Conservation (phyloP, 1,139 yeast genomes). For the Tardiomyces depauwii region DNA sequence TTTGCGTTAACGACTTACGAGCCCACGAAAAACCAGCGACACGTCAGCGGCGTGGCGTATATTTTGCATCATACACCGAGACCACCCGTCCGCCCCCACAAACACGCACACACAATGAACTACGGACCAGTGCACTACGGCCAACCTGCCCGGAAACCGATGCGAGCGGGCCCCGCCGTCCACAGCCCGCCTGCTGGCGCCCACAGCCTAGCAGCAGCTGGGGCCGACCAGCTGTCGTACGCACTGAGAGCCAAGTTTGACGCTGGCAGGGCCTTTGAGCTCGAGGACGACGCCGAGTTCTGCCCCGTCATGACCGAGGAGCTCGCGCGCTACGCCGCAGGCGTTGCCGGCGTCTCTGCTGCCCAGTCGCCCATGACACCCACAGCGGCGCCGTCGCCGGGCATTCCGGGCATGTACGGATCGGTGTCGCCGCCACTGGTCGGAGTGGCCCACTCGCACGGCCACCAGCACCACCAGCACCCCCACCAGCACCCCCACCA, state of each 20-base stretch:
- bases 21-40: no score
- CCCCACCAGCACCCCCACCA: background rate
- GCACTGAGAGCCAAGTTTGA: background rate
- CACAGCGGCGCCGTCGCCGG: background rate
- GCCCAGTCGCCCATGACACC: background rate
- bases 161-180: background rate
- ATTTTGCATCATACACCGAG: no score
- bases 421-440: background rate
- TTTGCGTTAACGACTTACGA: no score
- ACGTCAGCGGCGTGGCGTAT: no score
- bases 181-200: background rate
- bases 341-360: background rate
- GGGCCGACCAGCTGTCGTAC: background rate
- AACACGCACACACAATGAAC: background rate
- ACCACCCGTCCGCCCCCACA: no score
- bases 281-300: slow-evolving; percentile 1
- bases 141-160: background rate
- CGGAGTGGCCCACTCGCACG: background rate
- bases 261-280: background rate
- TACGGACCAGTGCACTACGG: background rate
- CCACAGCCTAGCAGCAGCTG: background rate
- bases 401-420: background rate
- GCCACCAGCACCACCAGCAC: background rate
- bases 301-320: background rate
- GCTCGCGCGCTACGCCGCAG: background rate